Percentiles rank a stretch among this genome's conserved stretches.
Evolutionary conservation across 1,284 basidiomycete species (phyloP).

Genomic region (Pseudozyma sp.): DNA sequence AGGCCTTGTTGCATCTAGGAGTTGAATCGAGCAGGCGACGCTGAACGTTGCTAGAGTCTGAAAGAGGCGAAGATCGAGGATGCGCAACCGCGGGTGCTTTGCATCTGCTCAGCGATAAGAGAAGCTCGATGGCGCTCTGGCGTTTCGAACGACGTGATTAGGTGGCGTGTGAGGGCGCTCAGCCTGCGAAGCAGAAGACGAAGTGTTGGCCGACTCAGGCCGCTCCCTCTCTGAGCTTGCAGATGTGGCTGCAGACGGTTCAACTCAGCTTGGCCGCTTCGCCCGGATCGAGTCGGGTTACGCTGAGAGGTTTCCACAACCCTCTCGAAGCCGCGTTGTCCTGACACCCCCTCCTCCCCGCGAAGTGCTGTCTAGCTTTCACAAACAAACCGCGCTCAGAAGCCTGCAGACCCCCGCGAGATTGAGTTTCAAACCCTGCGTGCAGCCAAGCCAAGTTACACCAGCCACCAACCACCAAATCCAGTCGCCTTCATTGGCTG

Average conservation of each 20-base stretch:
- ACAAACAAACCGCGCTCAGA: background rate
- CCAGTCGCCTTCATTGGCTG: slow-evolving; percentile 20
- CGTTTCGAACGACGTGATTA: background rate
- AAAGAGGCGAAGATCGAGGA: slow-evolving; percentile 1
- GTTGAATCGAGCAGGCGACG: no score
- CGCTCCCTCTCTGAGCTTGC: slow-evolving; percentile 1
- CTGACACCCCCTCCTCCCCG: background rate
- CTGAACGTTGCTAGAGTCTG: no score
- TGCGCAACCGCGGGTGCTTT: slow-evolving; percentile 1
- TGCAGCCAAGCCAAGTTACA: no score
- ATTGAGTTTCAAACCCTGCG: slow-evolving; percentile 22
- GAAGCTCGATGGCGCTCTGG: background rate
- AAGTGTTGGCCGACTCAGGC: slow-evolving; percentile 1
- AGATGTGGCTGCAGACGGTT: background rate
- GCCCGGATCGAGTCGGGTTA: slow-evolving; percentile 38
- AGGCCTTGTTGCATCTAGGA: no score
- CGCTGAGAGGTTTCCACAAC: slow-evolving; percentile 1
- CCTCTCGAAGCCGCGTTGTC: slow-evolving; percentile 15
- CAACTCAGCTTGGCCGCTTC: background rate
- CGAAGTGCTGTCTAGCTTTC: background rate
- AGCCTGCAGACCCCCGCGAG: slow-evolving; percentile 13
- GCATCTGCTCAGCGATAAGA: slow-evolving; percentile 6
- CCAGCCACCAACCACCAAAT: slow-evolving; percentile 22
- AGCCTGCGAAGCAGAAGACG: no score
- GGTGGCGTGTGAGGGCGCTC: background rate